These are phyloP conservation scores for Arthroderma sp. DNA, from an alignment of 2,329 filamentous ascomycete genomes.

Conservation along the genomic window DNA sequence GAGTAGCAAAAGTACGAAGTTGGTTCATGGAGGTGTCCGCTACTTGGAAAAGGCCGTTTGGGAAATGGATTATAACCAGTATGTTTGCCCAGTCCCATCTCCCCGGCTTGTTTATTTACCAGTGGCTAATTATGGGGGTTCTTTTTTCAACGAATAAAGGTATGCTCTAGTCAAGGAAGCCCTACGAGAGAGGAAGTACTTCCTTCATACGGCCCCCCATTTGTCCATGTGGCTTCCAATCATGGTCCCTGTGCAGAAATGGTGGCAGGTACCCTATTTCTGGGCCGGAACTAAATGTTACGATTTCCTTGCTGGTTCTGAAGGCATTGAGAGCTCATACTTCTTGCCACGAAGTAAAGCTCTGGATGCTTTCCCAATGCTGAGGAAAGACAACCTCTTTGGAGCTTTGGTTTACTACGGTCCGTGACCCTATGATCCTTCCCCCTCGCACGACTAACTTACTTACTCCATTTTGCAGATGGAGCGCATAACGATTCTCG, in stretches of 20 bases:
- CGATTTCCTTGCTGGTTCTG: slow-evolving; percentile 70
- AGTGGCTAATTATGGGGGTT: neutral
- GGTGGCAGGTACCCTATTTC: slow-evolving; percentile 71
- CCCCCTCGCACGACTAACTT: neutral
- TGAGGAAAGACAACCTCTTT: slow-evolving; percentile 65
- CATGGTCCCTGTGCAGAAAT: slow-evolving; percentile 68
- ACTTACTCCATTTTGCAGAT: slow-evolving; percentile 39
- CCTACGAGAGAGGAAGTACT: slow-evolving; percentile 69
- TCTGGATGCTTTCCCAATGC: slow-evolving; percentile 76
- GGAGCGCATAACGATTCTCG: slow-evolving; percentile 84
- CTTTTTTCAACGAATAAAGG: slow-evolving; percentile 16
- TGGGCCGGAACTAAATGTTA: slow-evolving; percentile 66
- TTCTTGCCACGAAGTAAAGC: slow-evolving; percentile 79
- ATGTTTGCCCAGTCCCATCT: slow-evolving; percentile 17
- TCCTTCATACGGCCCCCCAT: slow-evolving; percentile 71
- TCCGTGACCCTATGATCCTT: slow-evolving; percentile 20
- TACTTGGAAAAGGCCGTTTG: slow-evolving; percentile 79
- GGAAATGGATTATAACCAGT: slow-evolving; percentile 75
- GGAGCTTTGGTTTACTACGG: slow-evolving; percentile 80
- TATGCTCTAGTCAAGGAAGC: slow-evolving; percentile 68
- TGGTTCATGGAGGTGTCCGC: slow-evolving; percentile 73
- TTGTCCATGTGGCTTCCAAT: slow-evolving; percentile 71
- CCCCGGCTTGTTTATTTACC: neutral
- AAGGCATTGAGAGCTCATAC: slow-evolving; percentile 76
- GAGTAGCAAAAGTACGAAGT: slow-evolving; percentile 76